Conservation (phyloP, 768 basidiomycete species). For the Boletus tomentosulus region DNA sequence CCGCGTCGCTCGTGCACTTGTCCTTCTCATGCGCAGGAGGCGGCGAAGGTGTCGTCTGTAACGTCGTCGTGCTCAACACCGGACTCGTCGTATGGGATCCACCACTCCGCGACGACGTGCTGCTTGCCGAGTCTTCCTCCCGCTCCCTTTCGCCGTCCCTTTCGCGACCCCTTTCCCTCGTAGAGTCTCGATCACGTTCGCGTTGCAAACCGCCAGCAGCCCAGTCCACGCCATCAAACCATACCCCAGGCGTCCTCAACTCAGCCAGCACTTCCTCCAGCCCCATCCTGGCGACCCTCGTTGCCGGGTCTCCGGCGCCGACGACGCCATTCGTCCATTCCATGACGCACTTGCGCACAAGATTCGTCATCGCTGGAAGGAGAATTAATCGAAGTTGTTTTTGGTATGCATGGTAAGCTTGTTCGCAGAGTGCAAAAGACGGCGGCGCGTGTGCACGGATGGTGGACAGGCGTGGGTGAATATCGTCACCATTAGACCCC, state of each 20-base stretch:
- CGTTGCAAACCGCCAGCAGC: constrained; percentile 22
- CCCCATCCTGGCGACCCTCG: constrained; percentile 51
- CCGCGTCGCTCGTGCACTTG: constrained; percentile 28
- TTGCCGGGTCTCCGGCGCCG: constrained; percentile 48
- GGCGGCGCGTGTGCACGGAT: constrained; percentile 54
- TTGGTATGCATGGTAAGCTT: constrained; percentile 54
- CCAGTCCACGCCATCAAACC: constrained; percentile 77
- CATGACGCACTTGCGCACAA: constrained; percentile 62
- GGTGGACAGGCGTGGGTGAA: constrained; percentile 48
- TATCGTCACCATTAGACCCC: constrained; percentile 14
- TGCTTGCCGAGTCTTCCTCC: constrained; percentile 48
- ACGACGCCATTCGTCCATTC: constrained; percentile 48
- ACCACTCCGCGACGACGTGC: constrained; percentile 44
- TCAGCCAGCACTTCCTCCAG: constrained; percentile 57
- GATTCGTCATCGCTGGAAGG: constrained; percentile 61
- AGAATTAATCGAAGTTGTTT: constrained; percentile 59
- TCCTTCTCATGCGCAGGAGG: constrained; percentile 46
- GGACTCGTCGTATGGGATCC: constrained; percentile 66
- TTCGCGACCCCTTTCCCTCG: constrained; percentile 18
- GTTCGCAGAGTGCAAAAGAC: constrained; percentile 59
- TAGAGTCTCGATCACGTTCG: constrained; percentile 38
- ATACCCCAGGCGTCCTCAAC: constrained; percentile 54
- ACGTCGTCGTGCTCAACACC: constrained; percentile 65
- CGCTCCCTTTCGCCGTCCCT: constrained; percentile 37
- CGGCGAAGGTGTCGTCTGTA: constrained; percentile 77